Conservation (phyloP, 1,284 basidiomycete species). For the Trametes hirsuta region DNA sequence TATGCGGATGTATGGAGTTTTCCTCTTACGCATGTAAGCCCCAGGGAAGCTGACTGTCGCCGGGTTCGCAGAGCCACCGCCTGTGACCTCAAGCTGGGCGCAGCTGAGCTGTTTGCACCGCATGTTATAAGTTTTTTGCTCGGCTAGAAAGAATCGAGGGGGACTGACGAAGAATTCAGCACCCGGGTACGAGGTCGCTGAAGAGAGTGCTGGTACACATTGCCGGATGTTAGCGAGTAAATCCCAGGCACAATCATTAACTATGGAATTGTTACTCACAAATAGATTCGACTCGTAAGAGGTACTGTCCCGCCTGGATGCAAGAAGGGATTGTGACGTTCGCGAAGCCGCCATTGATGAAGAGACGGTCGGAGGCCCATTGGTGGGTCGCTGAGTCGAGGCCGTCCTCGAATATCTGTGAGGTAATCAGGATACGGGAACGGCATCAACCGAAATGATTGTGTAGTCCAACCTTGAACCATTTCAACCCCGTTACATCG, state of each 20-base stretch:
- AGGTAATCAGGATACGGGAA: neutral
- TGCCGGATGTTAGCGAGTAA: neutral
- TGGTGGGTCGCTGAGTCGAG: constrained; percentile 35
- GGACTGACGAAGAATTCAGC: constrained; percentile 47
- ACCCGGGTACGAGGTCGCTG: constrained; percentile 47
- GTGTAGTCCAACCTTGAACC: constrained; percentile 51
- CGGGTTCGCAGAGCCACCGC: constrained; percentile 47
- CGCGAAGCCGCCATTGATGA: constrained; percentile 55
- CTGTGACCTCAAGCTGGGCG: constrained; percentile 52
- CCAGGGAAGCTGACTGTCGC: constrained; percentile 56
- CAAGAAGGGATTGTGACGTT: constrained; percentile 55
- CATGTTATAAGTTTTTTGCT: neutral
- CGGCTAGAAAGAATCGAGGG: neutral
- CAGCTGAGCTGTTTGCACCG: constrained; percentile 47
- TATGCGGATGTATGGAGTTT: neutral
- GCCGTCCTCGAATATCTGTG: constrained; percentile 47
- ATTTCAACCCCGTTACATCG: constrained; percentile 52
- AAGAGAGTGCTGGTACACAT: constrained; percentile 41
- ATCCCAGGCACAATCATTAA: neutral
- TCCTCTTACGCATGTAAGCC: constrained; percentile 42
- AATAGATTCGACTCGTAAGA: constrained; percentile 56
- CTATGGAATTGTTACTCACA: constrained; percentile 33
- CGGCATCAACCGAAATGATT: too few relatives aligned
- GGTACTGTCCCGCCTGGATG: constrained; percentile 51
- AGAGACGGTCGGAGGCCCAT: constrained; percentile 53